These are phyloP conservation scores for Kluyveromyces wickerhamii DNA, from an alignment of 805 yeast species.

Conservation along the genomic window DNA sequence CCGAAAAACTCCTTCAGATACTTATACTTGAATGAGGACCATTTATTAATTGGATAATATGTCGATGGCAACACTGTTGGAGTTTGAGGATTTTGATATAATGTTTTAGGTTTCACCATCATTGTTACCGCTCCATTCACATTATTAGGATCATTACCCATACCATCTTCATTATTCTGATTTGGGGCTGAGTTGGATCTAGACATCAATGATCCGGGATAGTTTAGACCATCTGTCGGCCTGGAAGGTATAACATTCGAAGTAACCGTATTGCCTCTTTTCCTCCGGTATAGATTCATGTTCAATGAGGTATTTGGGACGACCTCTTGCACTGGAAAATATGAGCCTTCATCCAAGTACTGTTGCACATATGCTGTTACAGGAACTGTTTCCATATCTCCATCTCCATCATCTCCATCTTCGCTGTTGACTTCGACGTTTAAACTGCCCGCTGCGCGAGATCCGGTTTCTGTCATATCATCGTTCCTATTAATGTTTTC, in stretches of 20 bases:
- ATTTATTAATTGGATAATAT: constrained; percentile 29
- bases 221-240: not conserved
- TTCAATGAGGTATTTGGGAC: constrained; percentile 26
- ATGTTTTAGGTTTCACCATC: constrained; percentile 31
- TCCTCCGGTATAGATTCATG: constrained; percentile 9
- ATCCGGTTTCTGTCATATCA: too few species aligned
- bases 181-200: constrained; percentile 2
- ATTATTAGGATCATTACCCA: constrained; percentile 6
- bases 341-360: constrained; percentile 12
- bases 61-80: constrained; percentile 32
- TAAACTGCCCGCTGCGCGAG: not conserved
- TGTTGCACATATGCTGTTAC: constrained; percentile 23
- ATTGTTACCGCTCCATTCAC: constrained; percentile 18
- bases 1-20: constrained; percentile 41
- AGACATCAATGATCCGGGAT: constrained; percentile 1
- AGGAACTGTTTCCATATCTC: constrained; percentile 1
- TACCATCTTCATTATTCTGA: constrained; percentile 6
- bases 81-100: constrained; percentile 32
- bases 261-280: constrained; percentile 15
- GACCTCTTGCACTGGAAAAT: constrained; percentile 26
- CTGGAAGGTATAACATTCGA: constrained; percentile 14
- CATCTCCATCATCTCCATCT: not conserved
- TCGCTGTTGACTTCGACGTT: too few species aligned
- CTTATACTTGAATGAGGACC: constrained; percentile 30
- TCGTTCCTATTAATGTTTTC: too few species aligned